Conservation (phyloP, 176 grass and related monocot genomes). For the Calamus simplicifolius region DNA sequence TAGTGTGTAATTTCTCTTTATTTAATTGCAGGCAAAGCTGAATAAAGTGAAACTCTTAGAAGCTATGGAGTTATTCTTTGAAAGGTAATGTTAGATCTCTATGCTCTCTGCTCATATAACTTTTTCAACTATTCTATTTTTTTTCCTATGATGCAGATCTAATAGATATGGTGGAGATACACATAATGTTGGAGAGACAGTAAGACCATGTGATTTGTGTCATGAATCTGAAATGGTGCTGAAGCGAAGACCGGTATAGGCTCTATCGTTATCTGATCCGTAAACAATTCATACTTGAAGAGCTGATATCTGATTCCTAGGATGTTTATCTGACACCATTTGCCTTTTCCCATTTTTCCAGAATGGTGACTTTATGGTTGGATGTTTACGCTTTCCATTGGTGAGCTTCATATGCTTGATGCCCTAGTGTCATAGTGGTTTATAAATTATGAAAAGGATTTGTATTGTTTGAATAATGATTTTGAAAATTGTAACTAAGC, state of each 20-base stretch:
- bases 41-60: constrained; percentile 85
- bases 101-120: constrained; percentile 14
- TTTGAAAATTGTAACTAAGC: neutral
- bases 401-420: constrained; percentile 30
- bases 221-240: constrained; percentile 73
- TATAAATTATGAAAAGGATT: too few species aligned
- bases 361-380: constrained; percentile 79
- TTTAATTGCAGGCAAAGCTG: constrained; percentile 46
- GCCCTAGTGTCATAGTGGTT: too few species aligned
- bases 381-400: constrained; percentile 54
- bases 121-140: constrained; percentile 12
- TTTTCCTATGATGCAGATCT: constrained; percentile 37
- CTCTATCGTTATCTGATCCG: constrained; percentile 1
- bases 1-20: constrained; percentile 14
- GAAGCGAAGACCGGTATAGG: constrained; percentile 42
- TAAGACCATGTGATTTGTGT: constrained; percentile 69
- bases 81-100: constrained; percentile 44
- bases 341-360: constrained; percentile 17
- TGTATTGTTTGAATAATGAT: neutral
- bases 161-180: constrained; percentile 49
- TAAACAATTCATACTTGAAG: too few species aligned
- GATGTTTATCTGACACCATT: too few species aligned
- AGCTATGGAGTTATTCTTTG: constrained; percentile 88
- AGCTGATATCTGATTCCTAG: too few species aligned
- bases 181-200: constrained; percentile 41